Conservation (phyloP, 2,329 filamentous ascomycete genomes). For the Lasiodiplodia sp. region DNA sequence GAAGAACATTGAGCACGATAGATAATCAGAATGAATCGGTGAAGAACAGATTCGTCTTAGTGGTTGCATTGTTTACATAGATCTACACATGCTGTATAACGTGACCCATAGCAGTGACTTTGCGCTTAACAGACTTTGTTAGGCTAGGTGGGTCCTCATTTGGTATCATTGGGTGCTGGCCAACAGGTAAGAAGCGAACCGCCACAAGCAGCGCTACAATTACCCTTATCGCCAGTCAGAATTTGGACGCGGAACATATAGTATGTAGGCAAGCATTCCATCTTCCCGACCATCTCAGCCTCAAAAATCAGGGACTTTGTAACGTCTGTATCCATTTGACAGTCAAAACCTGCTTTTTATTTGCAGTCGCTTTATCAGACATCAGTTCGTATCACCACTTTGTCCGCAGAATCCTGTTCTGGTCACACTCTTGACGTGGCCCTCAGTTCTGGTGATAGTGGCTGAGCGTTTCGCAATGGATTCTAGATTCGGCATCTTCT, state of each 20-base stretch:
- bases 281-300: neutral
- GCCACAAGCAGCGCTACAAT: neutral
- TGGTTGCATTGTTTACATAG: too few species aligned
- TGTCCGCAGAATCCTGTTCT: neutral
- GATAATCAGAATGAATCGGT: too few species aligned
- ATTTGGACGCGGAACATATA: neutral
- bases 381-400: neutral
- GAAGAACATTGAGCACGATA: too few species aligned
- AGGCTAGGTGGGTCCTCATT: too few species aligned
- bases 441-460: neutral
- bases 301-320: neutral
- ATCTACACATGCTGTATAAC: too few species aligned
- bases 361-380: neutral
- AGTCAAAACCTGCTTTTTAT: neutral
- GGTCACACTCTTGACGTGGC: neutral
- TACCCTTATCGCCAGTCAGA: neutral
- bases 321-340: neutral
- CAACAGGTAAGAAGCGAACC: too few species aligned
- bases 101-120: too few species aligned
- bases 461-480: too few species aligned
- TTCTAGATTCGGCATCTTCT: too few species aligned
- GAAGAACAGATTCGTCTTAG: too few species aligned
- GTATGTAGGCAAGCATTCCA: neutral
- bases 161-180: too few species aligned
- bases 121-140: too few species aligned